Evolutionary conservation across 768 basidiomycete species (phyloP).

Genomic region (Trametes meyenii): DNA sequence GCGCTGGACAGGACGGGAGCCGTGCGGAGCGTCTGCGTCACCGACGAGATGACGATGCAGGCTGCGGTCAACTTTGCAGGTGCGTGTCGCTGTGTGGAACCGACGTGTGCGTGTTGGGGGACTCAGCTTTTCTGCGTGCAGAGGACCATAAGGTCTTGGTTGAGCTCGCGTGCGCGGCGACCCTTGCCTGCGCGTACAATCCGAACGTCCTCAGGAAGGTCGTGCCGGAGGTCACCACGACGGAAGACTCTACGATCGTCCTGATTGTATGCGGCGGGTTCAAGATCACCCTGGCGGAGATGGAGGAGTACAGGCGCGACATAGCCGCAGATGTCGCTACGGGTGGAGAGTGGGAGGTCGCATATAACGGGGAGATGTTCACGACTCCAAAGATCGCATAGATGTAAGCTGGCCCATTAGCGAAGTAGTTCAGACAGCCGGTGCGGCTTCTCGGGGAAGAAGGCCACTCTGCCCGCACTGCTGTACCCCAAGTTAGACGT

Average conservation of each 20-base stretch:
- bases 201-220: slow-evolving; percentile 55
- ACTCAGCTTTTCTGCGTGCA: slow-evolving; percentile 29
- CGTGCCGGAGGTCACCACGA: slow-evolving; percentile 39
- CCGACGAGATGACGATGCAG: slow-evolving; percentile 73
- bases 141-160: slow-evolving; percentile 78
- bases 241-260: slow-evolving; percentile 46
- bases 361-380: slow-evolving; percentile 21
- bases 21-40: slow-evolving; percentile 60
- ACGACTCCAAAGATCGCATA: neutral
- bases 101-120: slow-evolving; percentile 23
- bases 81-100: slow-evolving; percentile 29
- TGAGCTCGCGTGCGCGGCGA: slow-evolving; percentile 74
- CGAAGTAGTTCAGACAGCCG: too few species aligned
- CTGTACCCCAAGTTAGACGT: too few species aligned
- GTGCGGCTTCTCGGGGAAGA: too few species aligned
- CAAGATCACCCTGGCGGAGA: slow-evolving; percentile 62
- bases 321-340: slow-evolving; percentile 40
- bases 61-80: slow-evolving; percentile 59
- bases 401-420: too few species aligned
- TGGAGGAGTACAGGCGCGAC: slow-evolving; percentile 48
- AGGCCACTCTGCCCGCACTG: too few species aligned
- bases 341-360: slow-evolving; percentile 31
- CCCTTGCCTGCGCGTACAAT: slow-evolving; percentile 68
- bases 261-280: slow-evolving; percentile 76
- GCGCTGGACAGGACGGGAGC: slow-evolving; percentile 61